A percentile compares a stretch with the other conserved stretches of the same genome.
phyloP scores from a whole-genome alignment of 495 filamentous ascomycete species.

The Neurospora discreta region DNA sequence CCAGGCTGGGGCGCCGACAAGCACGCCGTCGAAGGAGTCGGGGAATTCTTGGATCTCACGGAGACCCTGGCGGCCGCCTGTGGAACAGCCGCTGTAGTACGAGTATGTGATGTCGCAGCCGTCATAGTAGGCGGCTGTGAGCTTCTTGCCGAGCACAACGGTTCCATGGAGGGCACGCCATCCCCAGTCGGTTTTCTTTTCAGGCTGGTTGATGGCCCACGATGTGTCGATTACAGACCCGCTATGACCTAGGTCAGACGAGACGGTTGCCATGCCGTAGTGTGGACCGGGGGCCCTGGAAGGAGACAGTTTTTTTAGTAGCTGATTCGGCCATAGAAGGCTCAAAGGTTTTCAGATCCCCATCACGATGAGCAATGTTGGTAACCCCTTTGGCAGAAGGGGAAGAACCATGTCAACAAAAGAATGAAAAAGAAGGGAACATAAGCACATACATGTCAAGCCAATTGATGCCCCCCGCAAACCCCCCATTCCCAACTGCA shows the following conservation, averaged over 20 bases:
- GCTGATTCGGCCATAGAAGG: neutral
- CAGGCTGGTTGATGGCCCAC: slow-evolving; percentile 38
- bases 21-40: slow-evolving; percentile 51
- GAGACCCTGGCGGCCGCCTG: slow-evolving; percentile 45
- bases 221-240: slow-evolving; percentile 25
- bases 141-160: slow-evolving; percentile 27
- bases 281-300: slow-evolving; percentile 10
- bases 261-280: slow-evolving; percentile 41
- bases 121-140: slow-evolving; percentile 34
- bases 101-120: slow-evolving; percentile 24
- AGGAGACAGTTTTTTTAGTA: neutral
- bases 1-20: slow-evolving; percentile 29
- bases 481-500: slow-evolving; percentile 35
- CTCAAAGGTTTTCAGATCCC: neutral
- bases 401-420: neutral
- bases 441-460: slow-evolving; percentile 27
- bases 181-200: slow-evolving; percentile 28
- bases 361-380: neutral
- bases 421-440: no score
- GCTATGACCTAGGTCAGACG: slow-evolving; percentile 47
- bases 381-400: neutral
- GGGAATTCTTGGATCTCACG: slow-evolving; percentile 40
- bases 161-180: slow-evolving; percentile 41
- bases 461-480: slow-evolving; percentile 38
- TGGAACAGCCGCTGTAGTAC: slow-evolving; percentile 46